A percentile compares a stretch with the other conserved stretches of the same genome.
Conservation (phyloP, 257 asterid species). For the Anisodus tanguticus region DNA sequence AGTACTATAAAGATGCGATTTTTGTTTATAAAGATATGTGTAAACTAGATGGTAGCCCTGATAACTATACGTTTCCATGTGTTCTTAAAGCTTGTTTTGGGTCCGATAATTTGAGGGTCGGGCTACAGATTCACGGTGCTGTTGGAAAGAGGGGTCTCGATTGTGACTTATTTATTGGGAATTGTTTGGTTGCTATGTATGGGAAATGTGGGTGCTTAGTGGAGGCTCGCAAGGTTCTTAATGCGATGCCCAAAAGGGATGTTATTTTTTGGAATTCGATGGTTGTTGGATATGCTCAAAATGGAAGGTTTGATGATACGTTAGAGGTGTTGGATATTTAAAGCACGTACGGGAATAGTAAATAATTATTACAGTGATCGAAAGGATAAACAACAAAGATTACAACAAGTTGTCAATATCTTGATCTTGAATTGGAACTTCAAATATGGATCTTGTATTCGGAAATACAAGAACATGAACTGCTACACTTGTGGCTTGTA, state of each 20-base stretch:
- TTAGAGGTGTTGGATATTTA: slow-evolving; percentile 30
- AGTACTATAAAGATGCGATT: slow-evolving; percentile 56
- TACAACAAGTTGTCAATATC: too few relatives aligned
- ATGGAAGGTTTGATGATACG: slow-evolving; percentile 71
- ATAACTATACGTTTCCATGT: slow-evolving; percentile 82
- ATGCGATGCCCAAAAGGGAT: slow-evolving; percentile 65
- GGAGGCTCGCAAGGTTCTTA: slow-evolving; percentile 64
- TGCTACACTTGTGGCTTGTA: too few relatives aligned
- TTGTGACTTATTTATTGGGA: slow-evolving; percentile 65
- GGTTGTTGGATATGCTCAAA: slow-evolving; percentile 75
- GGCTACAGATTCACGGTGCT: slow-evolving; percentile 68
- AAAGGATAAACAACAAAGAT: too few relatives aligned
- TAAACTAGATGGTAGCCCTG: slow-evolving; percentile 52
- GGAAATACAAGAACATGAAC: too few relatives aligned
- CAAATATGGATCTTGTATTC: too few relatives aligned
- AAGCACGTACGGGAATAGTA: too few relatives aligned
- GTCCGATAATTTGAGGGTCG: slow-evolving; percentile 49
- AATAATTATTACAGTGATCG: too few relatives aligned
- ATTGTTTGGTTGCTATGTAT: slow-evolving; percentile 80
- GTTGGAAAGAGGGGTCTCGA: slow-evolving; percentile 69
- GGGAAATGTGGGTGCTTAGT: slow-evolving; percentile 77
- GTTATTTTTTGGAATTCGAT: slow-evolving; percentile 88
- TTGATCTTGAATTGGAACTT: too few relatives aligned
- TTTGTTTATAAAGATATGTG: slow-evolving; percentile 57
- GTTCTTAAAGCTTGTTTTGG: slow-evolving; percentile 80